Base-by-base conservation (phyloP, 2,329 filamentous ascomycete species). In the Penicillium fuscoglaucum region DNA sequence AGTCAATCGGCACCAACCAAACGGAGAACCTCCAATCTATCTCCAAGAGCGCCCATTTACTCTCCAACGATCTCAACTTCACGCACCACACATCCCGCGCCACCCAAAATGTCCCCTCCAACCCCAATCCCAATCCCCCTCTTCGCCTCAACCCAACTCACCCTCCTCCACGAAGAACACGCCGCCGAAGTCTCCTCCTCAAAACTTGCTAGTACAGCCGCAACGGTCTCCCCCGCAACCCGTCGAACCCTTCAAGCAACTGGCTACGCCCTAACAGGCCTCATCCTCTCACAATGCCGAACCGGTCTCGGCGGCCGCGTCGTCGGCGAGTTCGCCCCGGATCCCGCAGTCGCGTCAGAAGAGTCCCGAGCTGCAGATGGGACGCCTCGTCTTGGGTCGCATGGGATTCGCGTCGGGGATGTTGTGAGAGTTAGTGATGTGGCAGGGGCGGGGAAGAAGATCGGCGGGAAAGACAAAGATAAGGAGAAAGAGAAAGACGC, bases 231-330 rank as follows among this genome's bases (percentile, higher is more conserved):
- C 0, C 75, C 78, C 1, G 66, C 76, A 2, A 78, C 77, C 4
- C 69, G 78, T 5, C 74, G 78, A 41, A 76, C 75, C 5, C 66
- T 80, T 17, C 75, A 78, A 67, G 74, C 75, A 17, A 73, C 74
- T 0, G 76, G 76, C 12, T 70, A 77, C 60, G 76, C 76, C 0
- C 52, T 78, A 3, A 78, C 73, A 1, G 76, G 75, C 0, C 84
- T 98, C 9, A 79, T 84, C 33, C 79, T 96, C 35, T 80, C 83
- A 12, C 88, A 89, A 19, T 90, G 90, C 71, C 88, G 93, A 31
- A 99, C 95, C 0, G 95, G 95, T 0, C 81, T 97, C 39, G 95
- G 93, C 17, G 95, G 95, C n/a, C 90, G 91, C 63, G 91, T 90
- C 0, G 89, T 99, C 1, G 79, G 97, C 4, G 93, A 97, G 73